Percentiles rank a stretch among this genome's conserved stretches.
phyloP scores from a whole-genome alignment of 2,329 filamentous ascomycete species.

The Fonsecaea monophora region DNA sequence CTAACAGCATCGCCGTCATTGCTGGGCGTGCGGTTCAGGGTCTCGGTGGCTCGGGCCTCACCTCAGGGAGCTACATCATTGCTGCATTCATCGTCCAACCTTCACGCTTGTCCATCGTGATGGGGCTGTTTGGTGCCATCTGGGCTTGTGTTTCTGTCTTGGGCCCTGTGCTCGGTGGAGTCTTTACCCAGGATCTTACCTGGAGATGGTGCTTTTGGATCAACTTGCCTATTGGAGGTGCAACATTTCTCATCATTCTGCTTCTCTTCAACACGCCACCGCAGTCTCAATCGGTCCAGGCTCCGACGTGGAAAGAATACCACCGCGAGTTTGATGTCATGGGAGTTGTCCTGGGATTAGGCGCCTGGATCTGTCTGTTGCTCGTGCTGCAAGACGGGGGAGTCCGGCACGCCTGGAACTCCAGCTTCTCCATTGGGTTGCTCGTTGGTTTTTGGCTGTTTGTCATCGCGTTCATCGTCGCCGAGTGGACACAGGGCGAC shows the following conservation, averaged over 20 bases:
- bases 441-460: conserved; percentile 58
- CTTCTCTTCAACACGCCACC: conserved; percentile 41
- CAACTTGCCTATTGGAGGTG: conserved; percentile 57
- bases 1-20: conserved; percentile 45
- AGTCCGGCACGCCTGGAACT: conserved; percentile 58
- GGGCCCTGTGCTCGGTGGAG: conserved; percentile 42
- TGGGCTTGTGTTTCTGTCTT: conserved; percentile 40
- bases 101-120: conserved; percentile 55
- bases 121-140: conserved; percentile 41
- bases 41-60: conserved; percentile 50
- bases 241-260: conserved; percentile 43
- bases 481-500: conserved; percentile 45
- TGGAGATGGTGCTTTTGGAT: conserved; percentile 58
- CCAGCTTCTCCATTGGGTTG: conserved; percentile 58
- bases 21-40: conserved; percentile 63
- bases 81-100: conserved; percentile 55
- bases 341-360: conserved; percentile 59
- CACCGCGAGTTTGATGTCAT: conserved; percentile 46
- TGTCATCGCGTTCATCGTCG: conserved; percentile 43
- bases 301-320: background rate
- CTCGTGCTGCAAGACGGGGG: conserved; percentile 66
- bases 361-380: conserved; percentile 60
- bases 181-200: conserved; percentile 40
- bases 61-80: conserved; percentile 51
- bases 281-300: background rate